phyloP scores from a whole-genome alignment of 805 yeast species.

The Myxozyma monticola region DNA sequence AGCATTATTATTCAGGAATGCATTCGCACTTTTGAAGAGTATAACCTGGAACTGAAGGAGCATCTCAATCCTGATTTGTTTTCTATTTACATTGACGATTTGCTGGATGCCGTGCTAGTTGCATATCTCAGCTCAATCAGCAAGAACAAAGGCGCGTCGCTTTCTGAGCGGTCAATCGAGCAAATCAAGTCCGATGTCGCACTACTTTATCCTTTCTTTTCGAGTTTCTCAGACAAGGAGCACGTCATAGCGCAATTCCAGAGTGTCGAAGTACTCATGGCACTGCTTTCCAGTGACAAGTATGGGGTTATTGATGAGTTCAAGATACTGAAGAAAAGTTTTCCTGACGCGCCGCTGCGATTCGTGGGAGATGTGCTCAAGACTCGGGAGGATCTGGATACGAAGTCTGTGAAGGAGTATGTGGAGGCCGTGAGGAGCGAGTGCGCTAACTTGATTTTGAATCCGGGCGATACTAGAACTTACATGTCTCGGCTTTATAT shows the following conservation, averaged over 20 bases:
- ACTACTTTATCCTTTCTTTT: constrained; percentile 54
- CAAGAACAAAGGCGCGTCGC: constrained; percentile 37
- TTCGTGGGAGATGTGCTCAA: constrained; percentile 65
- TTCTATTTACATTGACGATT: constrained; percentile 54
- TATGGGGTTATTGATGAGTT: constrained; percentile 47
- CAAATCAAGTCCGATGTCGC: constrained; percentile 63
- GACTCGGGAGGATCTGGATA: constrained; percentile 43
- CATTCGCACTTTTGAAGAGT: constrained; percentile 73
- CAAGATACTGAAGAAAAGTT: constrained; percentile 60
- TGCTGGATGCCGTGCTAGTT: constrained; percentile 53
- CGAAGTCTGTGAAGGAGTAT: constrained; percentile 35
- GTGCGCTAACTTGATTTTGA: constrained; percentile 6
- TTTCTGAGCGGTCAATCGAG: constrained; percentile 40
- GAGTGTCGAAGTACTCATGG: constrained; percentile 63
- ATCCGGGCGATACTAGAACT: constrained; percentile 7
- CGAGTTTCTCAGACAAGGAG: constrained; percentile 45
- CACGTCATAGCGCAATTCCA: constrained; percentile 52
- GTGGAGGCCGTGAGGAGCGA: constrained; percentile 34
- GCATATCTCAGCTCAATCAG: constrained; percentile 51
- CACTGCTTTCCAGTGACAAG: constrained; percentile 47
- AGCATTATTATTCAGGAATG: constrained; percentile 51
- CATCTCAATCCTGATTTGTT: constrained; percentile 55
- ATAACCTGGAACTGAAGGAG: constrained; percentile 61
- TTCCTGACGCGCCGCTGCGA: constrained; percentile 75
- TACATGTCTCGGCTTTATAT: constrained; percentile 16